Evolutionary conservation across 352 stramenopile species (phyloP).

Genomic region (Elongisporangium undulatum): DNA sequence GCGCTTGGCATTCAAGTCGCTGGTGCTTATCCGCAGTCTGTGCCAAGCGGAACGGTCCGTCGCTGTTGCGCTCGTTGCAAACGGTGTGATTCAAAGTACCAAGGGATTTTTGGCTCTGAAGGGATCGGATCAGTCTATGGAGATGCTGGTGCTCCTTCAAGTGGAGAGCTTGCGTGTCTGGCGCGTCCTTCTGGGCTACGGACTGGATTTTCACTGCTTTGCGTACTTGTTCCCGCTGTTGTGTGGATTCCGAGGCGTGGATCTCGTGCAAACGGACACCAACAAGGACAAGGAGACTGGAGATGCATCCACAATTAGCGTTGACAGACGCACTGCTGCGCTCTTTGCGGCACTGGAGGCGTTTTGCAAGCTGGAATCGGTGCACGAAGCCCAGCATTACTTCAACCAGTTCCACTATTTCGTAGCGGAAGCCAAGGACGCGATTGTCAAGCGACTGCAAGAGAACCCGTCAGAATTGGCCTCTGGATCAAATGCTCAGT

Average conservation of each 20-base stretch:
- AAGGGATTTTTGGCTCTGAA: slow-evolving; percentile 54
- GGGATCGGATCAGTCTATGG: slow-evolving; percentile 13
- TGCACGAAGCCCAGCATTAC: slow-evolving; percentile 60
- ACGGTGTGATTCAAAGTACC: slow-evolving; percentile 47
- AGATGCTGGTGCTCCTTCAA: slow-evolving; percentile 18
- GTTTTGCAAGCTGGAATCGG: slow-evolving; percentile 32
- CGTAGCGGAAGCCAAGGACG: slow-evolving; percentile 26
- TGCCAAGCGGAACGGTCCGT: slow-evolving; percentile 45
- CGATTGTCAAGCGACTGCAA: slow-evolving; percentile 8
- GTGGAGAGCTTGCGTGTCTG: slow-evolving; percentile 57
- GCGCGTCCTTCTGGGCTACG: slow-evolving; percentile 58
- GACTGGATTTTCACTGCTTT: slow-evolving; percentile 66
- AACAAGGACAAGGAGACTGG: neutral
- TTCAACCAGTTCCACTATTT: slow-evolving; percentile 61
- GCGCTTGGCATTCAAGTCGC: slow-evolving; percentile 29
- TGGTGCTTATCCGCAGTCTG: slow-evolving; percentile 37
- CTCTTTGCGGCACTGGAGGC: slow-evolving; percentile 45
- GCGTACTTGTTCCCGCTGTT: slow-evolving; percentile 58
- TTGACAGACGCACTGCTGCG: slow-evolving; percentile 10
- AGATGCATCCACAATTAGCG: neutral
- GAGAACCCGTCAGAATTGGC: neutral
- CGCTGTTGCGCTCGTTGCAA: slow-evolving; percentile 28
- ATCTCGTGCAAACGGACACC: slow-evolving; percentile 9
- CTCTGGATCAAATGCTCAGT: neutral
- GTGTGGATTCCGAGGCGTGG: slow-evolving; percentile 23